Evolutionary conservation across 306 rosid genomes (phyloP).

Genomic region (Casuarina glauca): DNA sequence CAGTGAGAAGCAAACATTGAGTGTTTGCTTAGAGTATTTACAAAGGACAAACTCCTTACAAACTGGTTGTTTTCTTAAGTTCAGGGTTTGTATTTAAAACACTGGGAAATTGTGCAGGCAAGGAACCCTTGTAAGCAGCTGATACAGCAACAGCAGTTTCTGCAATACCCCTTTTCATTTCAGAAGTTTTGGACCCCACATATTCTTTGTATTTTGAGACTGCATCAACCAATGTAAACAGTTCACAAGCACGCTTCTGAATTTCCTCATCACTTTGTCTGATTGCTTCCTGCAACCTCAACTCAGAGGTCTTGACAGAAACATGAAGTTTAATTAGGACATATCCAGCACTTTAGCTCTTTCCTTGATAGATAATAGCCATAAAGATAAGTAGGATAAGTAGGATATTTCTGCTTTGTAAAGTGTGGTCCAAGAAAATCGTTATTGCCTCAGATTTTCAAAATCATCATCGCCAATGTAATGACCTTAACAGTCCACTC

Average conservation of each 20-base stretch:
- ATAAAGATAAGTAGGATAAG: not conserved
- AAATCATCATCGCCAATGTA: not conserved
- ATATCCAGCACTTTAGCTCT: not conserved
- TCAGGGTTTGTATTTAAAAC: not conserved
- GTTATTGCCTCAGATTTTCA: not conserved
- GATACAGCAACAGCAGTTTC: slow-evolving; percentile 59
- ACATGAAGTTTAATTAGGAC: slow-evolving; percentile 22
- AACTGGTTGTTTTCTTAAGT: not conserved
- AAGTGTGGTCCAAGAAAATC: not conserved
- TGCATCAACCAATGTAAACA: slow-evolving; percentile 54
- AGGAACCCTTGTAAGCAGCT: slow-evolving; percentile 46
- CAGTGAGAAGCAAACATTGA: no score
- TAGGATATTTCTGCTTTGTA: not conserved
- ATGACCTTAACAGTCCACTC: not conserved
- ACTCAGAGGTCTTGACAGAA: slow-evolving; percentile 53
- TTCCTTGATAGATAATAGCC: not conserved
- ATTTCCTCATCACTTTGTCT: slow-evolving; percentile 63
- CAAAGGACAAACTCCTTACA: not conserved
- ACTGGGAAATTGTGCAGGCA: slow-evolving; percentile 32
- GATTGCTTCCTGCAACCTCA: slow-evolving; percentile 62
- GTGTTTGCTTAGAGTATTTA: no score
- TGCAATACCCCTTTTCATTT: slow-evolving; percentile 55
- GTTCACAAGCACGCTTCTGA: slow-evolving; percentile 48
- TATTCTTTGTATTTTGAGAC: slow-evolving; percentile 64
- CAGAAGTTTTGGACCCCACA: slow-evolving; percentile 49